Base-by-base conservation (phyloP, 1,139 yeast species). In the Candida gigantensis region DNA sequence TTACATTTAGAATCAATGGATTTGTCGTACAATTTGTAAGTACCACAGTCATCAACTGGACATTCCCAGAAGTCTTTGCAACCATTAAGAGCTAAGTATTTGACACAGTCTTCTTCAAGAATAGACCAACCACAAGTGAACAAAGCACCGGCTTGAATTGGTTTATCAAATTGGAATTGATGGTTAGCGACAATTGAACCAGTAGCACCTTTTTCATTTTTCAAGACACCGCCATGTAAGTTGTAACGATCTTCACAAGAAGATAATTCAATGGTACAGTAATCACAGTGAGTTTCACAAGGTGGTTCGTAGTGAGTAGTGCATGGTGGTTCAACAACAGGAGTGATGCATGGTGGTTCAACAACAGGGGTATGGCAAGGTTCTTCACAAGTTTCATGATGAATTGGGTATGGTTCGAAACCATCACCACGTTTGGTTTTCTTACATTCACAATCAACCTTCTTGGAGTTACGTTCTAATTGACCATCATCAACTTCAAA, bases 161-260 rank as follows among this genome's bases (percentile, higher is more conserved):
- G 72, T 33, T 68, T 69, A 46, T 67, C 73, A 43, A 68, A 65
- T 53, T 67, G 72, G 64, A 68, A 67, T 53, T 68, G 72, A 53
- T 67, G 60, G 58, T 67, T 68, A 38, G 72, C 68, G 39, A 66
- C 74, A 53, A 68, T 66, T 34, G 69, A 60, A 24, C 73, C 73
- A 42, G 64, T 53, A 57, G 72, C 60, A 27, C 63, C 63, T 39
- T 56, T 38, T 23, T 53, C 32, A 43, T 66, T 72, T 17, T 49
- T 57, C 46, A 67, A 60, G 44, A 79, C 53, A 50, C 79, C 67
- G 35, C 57, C 72, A 34, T 68, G 58, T 55, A 84, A 74, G 24
- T 67, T 63, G 73, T 83, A 34, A 14, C 14, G 16, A 12, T 34
- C 29, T 13, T 14, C n/a, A 24, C 28, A 30, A 7, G 14, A 12